Evolutionary conservation across 352 stramenopile species (phyloP), one percentile per base, ranked within the genome.

Genomic region (Pseudoperonospora humuli): DNA sequence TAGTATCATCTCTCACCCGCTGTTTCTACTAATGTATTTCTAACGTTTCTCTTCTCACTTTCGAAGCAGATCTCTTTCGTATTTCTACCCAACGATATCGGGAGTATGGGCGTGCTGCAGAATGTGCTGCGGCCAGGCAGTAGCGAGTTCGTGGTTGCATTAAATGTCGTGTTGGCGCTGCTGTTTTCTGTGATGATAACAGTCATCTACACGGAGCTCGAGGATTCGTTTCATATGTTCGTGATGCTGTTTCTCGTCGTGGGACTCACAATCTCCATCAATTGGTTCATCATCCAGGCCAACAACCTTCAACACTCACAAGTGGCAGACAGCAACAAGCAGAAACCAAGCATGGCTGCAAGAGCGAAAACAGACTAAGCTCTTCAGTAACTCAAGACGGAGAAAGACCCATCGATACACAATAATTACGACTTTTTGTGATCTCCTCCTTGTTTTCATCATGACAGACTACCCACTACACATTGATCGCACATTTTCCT

Each of bases 271-370:
- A 48, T 84, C 25, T 89, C 79, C 21, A 89, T 92, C 64, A 92
- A 92, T 60, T 86, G 77, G 76, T 92, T 89, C 61, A 80, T 92
- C 51, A 56, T 89, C 31, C 68, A 86, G 24, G 69, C 76, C 25
- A 82, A 88, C 50, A 57, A 64, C 24, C 65, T 88, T 45, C 70
- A 79, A 29, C 59, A 79, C 26, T 50, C 61, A 18, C 57, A 66
- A 11, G 53, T 52, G 6, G 33, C 42, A 15, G n/a, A 42, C 18
- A 18, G 18, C 21, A 7, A 18, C 14, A 62, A 56, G 15, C 39
- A 61, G 21, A 37, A 40, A 4, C 8, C 46, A 24, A 42, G 45
- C 4, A 13, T 41, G 14, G 35, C 26, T 14, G 25, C 31, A 39
- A 61, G 67, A 45, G 45, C 61, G 32, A 87, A 87, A 37, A 85